These are phyloP conservation scores for Citrus sinensis DNA, from an alignment of 345 rosid genomes.

Conservation along the genomic window DVS_A1.0 CM039165.1:32085001-32085500, in stretches of 20 bases:
- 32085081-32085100: not conserved
- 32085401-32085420: not conserved
- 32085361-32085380: not conserved
- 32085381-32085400: not conserved
- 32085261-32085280: not conserved
- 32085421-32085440: not conserved
- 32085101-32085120: not conserved
- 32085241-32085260: not conserved
- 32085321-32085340: not conserved
- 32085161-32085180: not conserved
- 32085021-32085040: not conserved
- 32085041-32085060: not conserved
- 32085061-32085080: not conserved
- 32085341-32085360: not conserved
- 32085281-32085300: not conserved
- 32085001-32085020: not conserved
- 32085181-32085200: not conserved
- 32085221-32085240: not conserved
- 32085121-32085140: not conserved
- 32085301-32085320: not conserved
- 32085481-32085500: not conserved
- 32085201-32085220: not conserved
- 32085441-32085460: not conserved
- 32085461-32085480: not conserved
- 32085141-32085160: not conserved